Conservation (phyloP, 495 filamentous ascomycete species). For the Penicillium coffeae region DNA sequence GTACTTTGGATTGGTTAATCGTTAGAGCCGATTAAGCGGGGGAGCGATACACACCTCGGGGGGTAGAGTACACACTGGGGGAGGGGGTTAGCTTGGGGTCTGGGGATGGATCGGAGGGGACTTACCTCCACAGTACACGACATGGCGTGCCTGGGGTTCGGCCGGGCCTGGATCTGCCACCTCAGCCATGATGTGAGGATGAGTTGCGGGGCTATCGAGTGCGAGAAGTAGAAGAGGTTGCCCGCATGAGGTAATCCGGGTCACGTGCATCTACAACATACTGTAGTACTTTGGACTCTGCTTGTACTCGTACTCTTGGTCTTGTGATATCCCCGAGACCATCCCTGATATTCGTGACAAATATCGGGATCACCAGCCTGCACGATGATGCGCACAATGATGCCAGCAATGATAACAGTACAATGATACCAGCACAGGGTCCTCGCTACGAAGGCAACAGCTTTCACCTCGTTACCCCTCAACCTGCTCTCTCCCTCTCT, state of each 20-base stretch:
- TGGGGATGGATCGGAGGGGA: constrained; percentile 1
- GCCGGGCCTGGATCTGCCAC: constrained; percentile 28
- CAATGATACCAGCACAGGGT: too few relatives aligned
- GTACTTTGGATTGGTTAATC: constrained; percentile 55
- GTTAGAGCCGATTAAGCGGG: not conserved
- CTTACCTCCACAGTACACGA: constrained; percentile 81
- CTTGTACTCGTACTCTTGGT: too few relatives aligned
- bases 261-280: too few relatives aligned
- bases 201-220: not conserved
- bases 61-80: constrained; percentile 82
- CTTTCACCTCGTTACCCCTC: not conserved
- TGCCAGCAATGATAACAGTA: too few relatives aligned
- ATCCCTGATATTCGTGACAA: too few relatives aligned
- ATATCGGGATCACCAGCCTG: too few relatives aligned
- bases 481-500: too few relatives aligned
- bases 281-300: too few relatives aligned
- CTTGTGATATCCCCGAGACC: too few relatives aligned
- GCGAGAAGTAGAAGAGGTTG: constrained; percentile 5
- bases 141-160: constrained; percentile 60
- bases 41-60: constrained; percentile 68
- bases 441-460: too few relatives aligned
- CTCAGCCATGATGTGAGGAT: constrained; percentile 35
- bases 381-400: too few relatives aligned
- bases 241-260: not conserved
- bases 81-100: not conserved